phyloP scores from a whole-genome alignment of 345 rosid genomes.

The Erodium maritimum region DNA sequence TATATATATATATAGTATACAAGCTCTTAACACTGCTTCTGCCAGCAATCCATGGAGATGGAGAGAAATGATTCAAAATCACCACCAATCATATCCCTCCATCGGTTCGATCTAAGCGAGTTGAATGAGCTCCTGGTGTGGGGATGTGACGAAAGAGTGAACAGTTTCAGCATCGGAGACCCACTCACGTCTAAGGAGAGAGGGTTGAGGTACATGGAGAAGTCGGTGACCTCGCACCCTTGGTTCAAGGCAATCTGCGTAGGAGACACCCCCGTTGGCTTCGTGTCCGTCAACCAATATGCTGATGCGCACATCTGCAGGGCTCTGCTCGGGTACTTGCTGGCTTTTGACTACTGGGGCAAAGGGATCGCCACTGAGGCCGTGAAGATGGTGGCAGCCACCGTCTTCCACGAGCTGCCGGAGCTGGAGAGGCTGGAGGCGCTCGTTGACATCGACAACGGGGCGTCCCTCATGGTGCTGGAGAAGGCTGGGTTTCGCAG shows the following conservation, averaged over 20 bases:
- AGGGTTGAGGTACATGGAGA: conserved; percentile 25
- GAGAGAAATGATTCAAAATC: too few species aligned
- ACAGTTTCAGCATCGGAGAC: conserved; percentile 44
- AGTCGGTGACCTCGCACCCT: conserved; percentile 33
- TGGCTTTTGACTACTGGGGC: conserved; percentile 23
- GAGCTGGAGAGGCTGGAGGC: conserved; percentile 32
- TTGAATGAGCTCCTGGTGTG: conserved; percentile 57
- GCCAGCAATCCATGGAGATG: too few species aligned
- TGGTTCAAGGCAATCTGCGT: conserved; percentile 56
- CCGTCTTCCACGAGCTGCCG: conserved; percentile 14
- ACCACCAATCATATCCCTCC: conserved; percentile 36
- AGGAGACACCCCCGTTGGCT: conserved; percentile 33
- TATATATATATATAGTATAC: too few species aligned
- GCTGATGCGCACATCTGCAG: conserved; percentile 19
- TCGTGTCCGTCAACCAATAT: conserved; percentile 36
- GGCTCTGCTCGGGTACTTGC: conserved; percentile 22
- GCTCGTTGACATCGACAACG: conserved; percentile 19
- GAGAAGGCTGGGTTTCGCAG: conserved; percentile 26
- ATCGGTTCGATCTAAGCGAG: conserved; percentile 31
- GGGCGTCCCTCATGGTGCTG: conserved; percentile 23
- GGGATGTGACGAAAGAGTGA: conserved; percentile 39
- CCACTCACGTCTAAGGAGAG: conserved; percentile 38
- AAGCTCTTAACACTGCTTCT: too few species aligned
- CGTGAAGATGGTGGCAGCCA: conserved; percentile 11
- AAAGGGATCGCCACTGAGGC: conserved; percentile 23